Evolutionary conservation across 2,329 filamentous ascomycete species (phyloP).

Genomic region (Paraphoma chrysanthemicola): DNA sequence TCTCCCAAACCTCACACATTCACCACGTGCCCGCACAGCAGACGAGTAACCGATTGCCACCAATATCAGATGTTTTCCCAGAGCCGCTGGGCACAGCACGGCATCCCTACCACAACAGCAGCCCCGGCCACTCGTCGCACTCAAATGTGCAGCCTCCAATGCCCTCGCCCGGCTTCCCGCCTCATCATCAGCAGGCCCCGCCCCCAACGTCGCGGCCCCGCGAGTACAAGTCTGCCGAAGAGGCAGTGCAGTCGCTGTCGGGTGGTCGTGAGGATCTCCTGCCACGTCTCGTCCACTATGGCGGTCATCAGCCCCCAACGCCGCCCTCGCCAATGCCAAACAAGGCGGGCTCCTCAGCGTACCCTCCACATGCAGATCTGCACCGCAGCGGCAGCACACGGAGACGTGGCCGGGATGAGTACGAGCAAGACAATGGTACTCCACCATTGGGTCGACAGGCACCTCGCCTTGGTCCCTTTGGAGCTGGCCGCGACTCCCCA

Average conservation of each 20-base stretch:
- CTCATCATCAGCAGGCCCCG: slow-evolving; percentile 56
- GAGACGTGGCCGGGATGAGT: slow-evolving; percentile 84
- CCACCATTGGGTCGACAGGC: slow-evolving; percentile 77
- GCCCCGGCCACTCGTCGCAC: slow-evolving; percentile 69
- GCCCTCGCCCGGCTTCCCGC: slow-evolving; percentile 78
- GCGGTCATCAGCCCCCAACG: slow-evolving; percentile 89
- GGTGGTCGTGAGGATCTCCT: slow-evolving; percentile 92
- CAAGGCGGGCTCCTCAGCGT: slow-evolving; percentile 41
- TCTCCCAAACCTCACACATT: slow-evolving; percentile 86
- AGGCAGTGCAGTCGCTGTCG: slow-evolving; percentile 87
- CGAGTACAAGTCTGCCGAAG: slow-evolving; percentile 95
- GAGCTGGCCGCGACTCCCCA: slow-evolving; percentile 80
- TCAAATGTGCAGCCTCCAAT: slow-evolving; percentile 71
- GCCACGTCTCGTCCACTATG: slow-evolving; percentile 94
- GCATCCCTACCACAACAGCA: slow-evolving; percentile 66
- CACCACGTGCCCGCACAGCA: slow-evolving; percentile 88
- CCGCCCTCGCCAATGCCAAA: slow-evolving; percentile 78
- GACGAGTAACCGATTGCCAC: slow-evolving; percentile 89
- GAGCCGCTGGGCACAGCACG: slow-evolving; percentile 67
- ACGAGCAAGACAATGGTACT: slow-evolving; percentile 85
- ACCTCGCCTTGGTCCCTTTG: slow-evolving; percentile 68
- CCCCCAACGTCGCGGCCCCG: slow-evolving; percentile 68
- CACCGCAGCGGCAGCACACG: slow-evolving; percentile 67
- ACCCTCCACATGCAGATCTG: slow-evolving; percentile 36
- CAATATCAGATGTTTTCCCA: slow-evolving; percentile 93